Evolutionary conservation across 495 filamentous ascomycete genomes (phyloP).

Genomic region (Trichocladium uniseriatum): DNA sequence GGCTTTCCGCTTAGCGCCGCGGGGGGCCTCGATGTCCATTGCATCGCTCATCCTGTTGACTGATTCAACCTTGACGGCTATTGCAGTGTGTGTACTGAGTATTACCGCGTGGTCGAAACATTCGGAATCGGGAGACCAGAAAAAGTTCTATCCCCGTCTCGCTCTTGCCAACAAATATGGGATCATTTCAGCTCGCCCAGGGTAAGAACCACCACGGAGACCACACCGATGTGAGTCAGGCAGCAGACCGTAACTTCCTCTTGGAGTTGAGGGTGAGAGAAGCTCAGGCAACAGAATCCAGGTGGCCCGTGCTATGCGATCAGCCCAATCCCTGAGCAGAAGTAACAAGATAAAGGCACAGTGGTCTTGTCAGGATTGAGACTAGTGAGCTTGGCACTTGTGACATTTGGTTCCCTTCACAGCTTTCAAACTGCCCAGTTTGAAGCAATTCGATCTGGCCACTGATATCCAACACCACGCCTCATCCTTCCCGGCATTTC

Average conservation of each 20-base stretch:
- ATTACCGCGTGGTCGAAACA: no score
- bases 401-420: background rate
- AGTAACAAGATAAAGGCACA: no score
- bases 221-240: background rate
- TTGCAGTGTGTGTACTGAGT: no score
- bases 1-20: constrained; percentile 57
- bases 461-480: background rate
- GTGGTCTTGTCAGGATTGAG: no score
- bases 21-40: constrained; percentile 32
- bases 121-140: no score
- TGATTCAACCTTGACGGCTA: no score
- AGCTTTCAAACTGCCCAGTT: background rate
- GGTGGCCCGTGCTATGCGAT: no score
- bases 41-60: constrained; percentile 18
- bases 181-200: constrained; percentile 4
- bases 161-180: background rate
- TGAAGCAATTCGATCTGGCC: background rate
- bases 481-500: no score
- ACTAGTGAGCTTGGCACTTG: background rate
- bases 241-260: background rate
- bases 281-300: no score
- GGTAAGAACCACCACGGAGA: background rate
- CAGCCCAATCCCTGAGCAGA: background rate
- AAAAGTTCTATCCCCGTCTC: background rate
- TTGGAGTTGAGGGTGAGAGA: no score